Conservation (phyloP, 306 rosid species). For the Vigna radiata region DNA sequence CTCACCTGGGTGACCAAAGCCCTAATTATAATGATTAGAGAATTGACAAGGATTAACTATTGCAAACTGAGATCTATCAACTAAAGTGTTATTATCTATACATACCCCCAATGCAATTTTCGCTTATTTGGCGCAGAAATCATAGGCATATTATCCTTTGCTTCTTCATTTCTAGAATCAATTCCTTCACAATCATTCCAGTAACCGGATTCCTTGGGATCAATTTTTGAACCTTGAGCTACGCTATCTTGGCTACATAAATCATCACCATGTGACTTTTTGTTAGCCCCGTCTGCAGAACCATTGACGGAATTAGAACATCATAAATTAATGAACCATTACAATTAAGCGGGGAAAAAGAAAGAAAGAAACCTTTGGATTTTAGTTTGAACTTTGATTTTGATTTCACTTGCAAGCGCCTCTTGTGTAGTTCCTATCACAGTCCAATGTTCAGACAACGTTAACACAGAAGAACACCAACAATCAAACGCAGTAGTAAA, state of each 20-base stretch:
- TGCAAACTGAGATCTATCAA: conserved; percentile 4
- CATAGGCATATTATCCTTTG: conserved; percentile 37
- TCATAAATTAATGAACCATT: neutral
- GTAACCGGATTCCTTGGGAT: conserved; percentile 38
- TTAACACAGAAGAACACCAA: conserved; percentile 9
- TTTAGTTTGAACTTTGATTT: conserved; percentile 62
- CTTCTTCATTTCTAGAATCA: conserved; percentile 38
- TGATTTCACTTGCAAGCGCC: conserved; percentile 72
- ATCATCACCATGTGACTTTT: conserved; percentile 42
- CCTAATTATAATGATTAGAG: neutral
- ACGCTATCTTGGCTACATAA: conserved; percentile 26
- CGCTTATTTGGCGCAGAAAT: conserved; percentile 53
- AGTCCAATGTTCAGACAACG: neutral
- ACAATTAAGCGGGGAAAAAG: neutral
- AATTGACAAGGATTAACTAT: neutral
- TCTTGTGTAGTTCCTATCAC: conserved; percentile 72
- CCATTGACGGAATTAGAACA: neutral
- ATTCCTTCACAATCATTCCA: conserved; percentile 29
- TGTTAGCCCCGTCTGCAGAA: conserved; percentile 44
- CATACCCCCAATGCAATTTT: conserved; percentile 87
- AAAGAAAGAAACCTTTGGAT: conserved; percentile 54
- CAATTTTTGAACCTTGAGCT: conserved; percentile 44
- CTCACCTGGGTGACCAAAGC: too few relatives aligned
- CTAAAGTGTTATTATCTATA: conserved; percentile 17
- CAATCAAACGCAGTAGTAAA: neutral